Percentiles rank a stretch among this genome's conserved stretches.
Evolutionary conservation across 768 basidiomycete species (phyloP).

Genomic region (Rhodocollybia butyracea): DNA sequence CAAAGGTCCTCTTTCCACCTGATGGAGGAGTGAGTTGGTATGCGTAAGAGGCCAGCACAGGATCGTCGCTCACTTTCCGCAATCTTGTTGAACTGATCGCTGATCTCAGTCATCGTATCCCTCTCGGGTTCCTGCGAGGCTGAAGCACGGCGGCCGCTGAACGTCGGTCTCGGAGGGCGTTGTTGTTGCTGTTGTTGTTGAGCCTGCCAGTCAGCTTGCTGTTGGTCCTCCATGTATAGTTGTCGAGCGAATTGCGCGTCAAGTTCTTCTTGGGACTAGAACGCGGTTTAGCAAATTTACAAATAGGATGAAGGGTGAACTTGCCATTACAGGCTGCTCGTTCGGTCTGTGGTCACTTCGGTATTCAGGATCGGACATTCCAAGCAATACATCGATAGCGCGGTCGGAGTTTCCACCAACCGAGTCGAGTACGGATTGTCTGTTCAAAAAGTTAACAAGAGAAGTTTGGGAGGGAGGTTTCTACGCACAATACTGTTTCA

Average conservation of each 20-base stretch:
- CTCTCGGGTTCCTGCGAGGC: conserved; percentile 23
- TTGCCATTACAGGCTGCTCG: conserved; percentile 13
- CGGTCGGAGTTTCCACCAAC: conserved; percentile 68
- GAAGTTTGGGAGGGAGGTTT: not conserved
- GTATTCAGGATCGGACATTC: conserved; percentile 85
- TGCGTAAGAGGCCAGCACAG: not conserved
- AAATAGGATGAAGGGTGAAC: conserved; percentile 10
- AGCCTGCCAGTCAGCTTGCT: conserved; percentile 33
- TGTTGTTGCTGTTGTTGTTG: conserved; percentile 20
- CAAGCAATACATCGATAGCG: conserved; percentile 74
- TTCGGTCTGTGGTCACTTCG: conserved; percentile 32
- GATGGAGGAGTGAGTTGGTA: not conserved
- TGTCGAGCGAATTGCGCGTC: conserved; percentile 79
- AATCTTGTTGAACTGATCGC: conserved; percentile 71
- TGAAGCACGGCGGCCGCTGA: conserved; percentile 10
- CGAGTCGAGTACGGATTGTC: conserved; percentile 69
- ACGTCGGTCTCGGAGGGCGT: conserved; percentile 12
- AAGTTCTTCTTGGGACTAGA: conserved; percentile 59
- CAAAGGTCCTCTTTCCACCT: conserved; percentile 82
- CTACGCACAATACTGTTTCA: conserved; percentile 63
- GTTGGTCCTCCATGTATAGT: conserved; percentile 61
- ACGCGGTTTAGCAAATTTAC: conserved; percentile 1
- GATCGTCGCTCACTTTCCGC: conserved; percentile 63
- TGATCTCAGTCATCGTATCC: conserved; percentile 64
- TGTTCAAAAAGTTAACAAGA: conserved; percentile 18